Base-by-base conservation (phyloP, 495 filamentous ascomycete species). In the Hypoxylon cercidicola region DNA sequence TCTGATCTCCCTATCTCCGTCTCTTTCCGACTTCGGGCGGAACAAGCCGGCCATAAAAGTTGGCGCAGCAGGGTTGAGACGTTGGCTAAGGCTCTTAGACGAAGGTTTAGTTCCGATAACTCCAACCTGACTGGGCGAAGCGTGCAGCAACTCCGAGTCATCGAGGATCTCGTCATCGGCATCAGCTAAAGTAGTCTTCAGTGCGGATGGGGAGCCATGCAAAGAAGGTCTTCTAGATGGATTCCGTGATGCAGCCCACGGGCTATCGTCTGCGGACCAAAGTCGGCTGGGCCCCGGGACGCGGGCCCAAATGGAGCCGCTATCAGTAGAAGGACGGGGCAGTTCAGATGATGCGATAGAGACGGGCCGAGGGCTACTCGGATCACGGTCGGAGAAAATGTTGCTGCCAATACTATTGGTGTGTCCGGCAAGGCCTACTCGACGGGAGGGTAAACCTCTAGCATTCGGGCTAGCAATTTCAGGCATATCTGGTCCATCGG, bases 331-430 rank as follows among this genome's bases (percentile, higher is more conserved):
- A 0, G 92, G 92, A 56, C 90, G 84, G 1, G 90, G 89, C 44
- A 94, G 81, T 50, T 95, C 92, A 49, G 88, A 88, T 0, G 91
- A 93, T 7, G 90, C 88, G 23, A 90, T 91, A 12, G 92, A 94
- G 1, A 88, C 84, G 20, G 92, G 91, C 21, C 92, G 81, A 2
- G 90, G 89, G 34, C 90, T 92, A 49, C 89, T 80, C 12, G 88
- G 84, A 46, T 88, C 86, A 15, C 88, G 80, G 19, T 86, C 81
- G 23, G 87, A 83, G 80, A 86, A 91, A 48, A 87, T 84, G n/a
- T 85, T 86, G 62, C 89, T 83, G 53, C 85, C 86, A n/a, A 88
- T 79, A 68, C 89, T 84, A 35, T 86, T 83, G 34, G 85, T 83
- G 43, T 86, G 83, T 30, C 84, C 80, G n/a, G 87, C 87, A n/a